Evolutionary conservation across 208 protist genomes (phyloP), one percentile per base, ranked within the genome.

Genomic region (Tritrichomonas foetus): DNA sequence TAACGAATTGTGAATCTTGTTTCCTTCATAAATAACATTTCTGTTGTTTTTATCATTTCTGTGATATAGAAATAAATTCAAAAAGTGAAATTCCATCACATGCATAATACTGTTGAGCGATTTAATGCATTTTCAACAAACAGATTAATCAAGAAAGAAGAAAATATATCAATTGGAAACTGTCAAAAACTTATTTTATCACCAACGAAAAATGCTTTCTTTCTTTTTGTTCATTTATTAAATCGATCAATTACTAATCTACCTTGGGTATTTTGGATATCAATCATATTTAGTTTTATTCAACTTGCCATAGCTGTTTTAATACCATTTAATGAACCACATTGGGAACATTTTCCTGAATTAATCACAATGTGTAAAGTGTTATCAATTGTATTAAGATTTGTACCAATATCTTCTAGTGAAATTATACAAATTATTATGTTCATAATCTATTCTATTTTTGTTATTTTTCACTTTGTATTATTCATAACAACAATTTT

Each of bases 221-320:
- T 75, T n/a, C 8, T 75, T 25, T 75, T 75, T n/a, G 36, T 75
- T 75, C 69, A 75, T 44, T 75, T 75, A 75, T 75, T 75, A 75
- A 75, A 75, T 75, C 69, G 69, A 36, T 75, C 69, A 47, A 36
- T 75, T 11, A 11, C 33, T 44, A 75, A n/a, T 75, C 0, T n/a
- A 13, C 69, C 69, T 20, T 75, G 33, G 69, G n/a, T 75, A 41
- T 75, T 75, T n/a, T 75, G 44, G 8, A 36, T 75, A 75, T 33
- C 69, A 3, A 13, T 75, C 33, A 20, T 72, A 72, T 75, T 72
- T n/a, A 75, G 11, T 13, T 44, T n/a, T 47, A 44, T 44, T 75
- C 69, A 75, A 16, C 36, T 75, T 36, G 13, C 41, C 22, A n/a
- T 36, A 25, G 22, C 13, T 20, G 5, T 44, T 5, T 75, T 75